Conservation (phyloP, 2,329 filamentous ascomycete genomes). For the Penicillium sp. region DNA sequence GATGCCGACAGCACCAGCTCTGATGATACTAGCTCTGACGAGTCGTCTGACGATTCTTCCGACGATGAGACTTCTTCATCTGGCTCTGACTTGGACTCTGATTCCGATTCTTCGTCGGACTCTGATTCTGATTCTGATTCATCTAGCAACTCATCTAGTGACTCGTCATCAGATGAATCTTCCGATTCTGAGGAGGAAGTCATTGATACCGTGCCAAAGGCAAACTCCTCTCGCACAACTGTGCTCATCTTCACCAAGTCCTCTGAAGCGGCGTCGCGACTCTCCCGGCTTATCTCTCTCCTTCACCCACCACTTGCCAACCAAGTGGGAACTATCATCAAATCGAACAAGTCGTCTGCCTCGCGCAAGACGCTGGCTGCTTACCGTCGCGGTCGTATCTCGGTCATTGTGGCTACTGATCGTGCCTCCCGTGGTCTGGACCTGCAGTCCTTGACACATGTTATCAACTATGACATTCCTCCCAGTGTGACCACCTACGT, state of each 20-base stretch:
- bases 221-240: conserved; percentile 39
- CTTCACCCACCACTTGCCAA: conserved; percentile 63
- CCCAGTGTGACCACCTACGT: conserved; percentile 80
- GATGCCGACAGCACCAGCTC: conserved; percentile 37
- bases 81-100: conserved; percentile 31
- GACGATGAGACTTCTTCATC: conserved; percentile 32
- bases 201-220: conserved; percentile 35
- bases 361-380: conserved; percentile 68
- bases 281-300: conserved; percentile 76
- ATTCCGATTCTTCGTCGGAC: conserved; percentile 30
- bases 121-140: conserved; percentile 27
- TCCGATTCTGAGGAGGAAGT: conserved; percentile 30
- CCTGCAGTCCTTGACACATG: conserved; percentile 74
- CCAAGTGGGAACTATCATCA: conserved; percentile 72
- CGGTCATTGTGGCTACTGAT: conserved; percentile 85
- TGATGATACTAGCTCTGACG: conserved; percentile 42
- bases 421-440: conserved; percentile 92
- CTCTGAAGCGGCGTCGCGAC: conserved; percentile 82
- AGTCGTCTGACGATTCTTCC: conserved; percentile 39
- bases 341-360: conserved; percentile 72
- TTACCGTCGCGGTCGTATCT: conserved; percentile 66
- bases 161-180: conserved; percentile 1
- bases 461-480: conserved; percentile 93
- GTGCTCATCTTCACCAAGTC: conserved; percentile 88
- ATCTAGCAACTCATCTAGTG: conserved; percentile 15